A percentile compares a stretch with the other conserved stretches of the same genome.
phyloP scores from a whole-genome alignment of 139 green algal species.

The Picocystis salinarum region DNA sequence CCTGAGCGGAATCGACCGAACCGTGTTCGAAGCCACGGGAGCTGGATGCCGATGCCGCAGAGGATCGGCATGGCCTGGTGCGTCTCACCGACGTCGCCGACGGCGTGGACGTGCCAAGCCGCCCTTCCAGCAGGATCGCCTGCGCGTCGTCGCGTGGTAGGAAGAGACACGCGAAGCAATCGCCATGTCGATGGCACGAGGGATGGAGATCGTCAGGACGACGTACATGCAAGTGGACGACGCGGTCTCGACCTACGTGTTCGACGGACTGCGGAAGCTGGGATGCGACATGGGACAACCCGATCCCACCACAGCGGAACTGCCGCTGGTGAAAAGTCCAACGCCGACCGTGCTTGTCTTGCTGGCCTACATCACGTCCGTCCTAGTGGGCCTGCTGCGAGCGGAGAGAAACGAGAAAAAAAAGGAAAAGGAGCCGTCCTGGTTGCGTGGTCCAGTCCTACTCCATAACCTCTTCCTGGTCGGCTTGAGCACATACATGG shows the following conservation, averaged over 20 bases:
- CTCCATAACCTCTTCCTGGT: conserved; percentile 36
- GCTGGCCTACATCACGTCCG: conserved; percentile 17
- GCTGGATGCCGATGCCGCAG: no score
- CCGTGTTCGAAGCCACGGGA: no score
- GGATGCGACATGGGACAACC: conserved; percentile 13
- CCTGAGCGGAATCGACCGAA: no score
- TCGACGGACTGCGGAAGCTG: conserved; percentile 10
- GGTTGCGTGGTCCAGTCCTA: conserved; percentile 19
- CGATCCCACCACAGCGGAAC: conserved; percentile 12
- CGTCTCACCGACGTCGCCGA: no score
- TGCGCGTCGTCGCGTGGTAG: no score
- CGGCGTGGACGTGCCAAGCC: no score
- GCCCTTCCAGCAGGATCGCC: no score
- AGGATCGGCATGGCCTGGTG: no score
- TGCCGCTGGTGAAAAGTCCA: conserved; percentile 24
- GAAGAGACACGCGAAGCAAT: no score
- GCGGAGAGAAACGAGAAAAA: conserved; percentile 6
- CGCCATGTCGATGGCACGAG: no score
- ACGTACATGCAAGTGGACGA: no score
- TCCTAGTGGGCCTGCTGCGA: conserved; percentile 6
- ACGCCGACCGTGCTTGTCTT: conserved; percentile 22
- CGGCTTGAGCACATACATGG: conserved; percentile 29
- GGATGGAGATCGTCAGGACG: no score
- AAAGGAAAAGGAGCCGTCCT: conserved; percentile 7
- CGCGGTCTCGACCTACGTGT: conserved; percentile 9